These are phyloP conservation scores for Blastobotrys illinoisensis DNA, from an alignment of 1,139 yeast genomes.

Conservation along the genomic window DNA sequence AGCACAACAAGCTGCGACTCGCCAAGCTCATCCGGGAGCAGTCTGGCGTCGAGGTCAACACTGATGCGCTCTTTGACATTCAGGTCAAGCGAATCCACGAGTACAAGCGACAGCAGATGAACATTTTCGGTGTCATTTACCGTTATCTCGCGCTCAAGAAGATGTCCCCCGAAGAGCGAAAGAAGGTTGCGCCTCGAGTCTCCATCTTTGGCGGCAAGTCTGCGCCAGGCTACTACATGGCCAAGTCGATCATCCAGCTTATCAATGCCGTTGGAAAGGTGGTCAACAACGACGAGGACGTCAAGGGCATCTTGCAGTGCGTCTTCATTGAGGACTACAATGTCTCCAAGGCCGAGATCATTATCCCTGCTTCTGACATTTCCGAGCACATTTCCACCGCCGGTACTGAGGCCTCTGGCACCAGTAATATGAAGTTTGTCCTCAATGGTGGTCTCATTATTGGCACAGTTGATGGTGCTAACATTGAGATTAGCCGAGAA, in stretches of 20 bases:
- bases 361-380: constrained; percentile 83
- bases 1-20: constrained; percentile 61
- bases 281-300: constrained; percentile 68
- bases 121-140: constrained; percentile 82
- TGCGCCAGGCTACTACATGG: constrained; percentile 96
- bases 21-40: constrained; percentile 64
- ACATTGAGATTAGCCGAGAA: constrained; percentile 90
- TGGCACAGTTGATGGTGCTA: constrained; percentile 97
- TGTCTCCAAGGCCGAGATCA: constrained; percentile 89
- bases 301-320: constrained; percentile 74
- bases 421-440: constrained; percentile 93
- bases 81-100: constrained; percentile 96
- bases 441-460: constrained; percentile 89
- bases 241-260: constrained; percentile 82
- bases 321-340: constrained; percentile 88
- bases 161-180: constrained; percentile 60
- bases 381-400: constrained; percentile 97
- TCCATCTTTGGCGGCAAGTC: constrained; percentile 90
- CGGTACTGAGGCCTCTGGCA: constrained; percentile 96
- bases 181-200: constrained; percentile 67
- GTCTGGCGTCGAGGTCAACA: constrained; percentile 61
- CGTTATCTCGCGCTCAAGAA: constrained; percentile 74
- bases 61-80: constrained; percentile 72
- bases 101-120: constrained; percentile 91
- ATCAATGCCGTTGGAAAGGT: constrained; percentile 77